phyloP scores from a whole-genome alignment of 768 basidiomycete genomes.

The Lactifluus volemus region DNA sequence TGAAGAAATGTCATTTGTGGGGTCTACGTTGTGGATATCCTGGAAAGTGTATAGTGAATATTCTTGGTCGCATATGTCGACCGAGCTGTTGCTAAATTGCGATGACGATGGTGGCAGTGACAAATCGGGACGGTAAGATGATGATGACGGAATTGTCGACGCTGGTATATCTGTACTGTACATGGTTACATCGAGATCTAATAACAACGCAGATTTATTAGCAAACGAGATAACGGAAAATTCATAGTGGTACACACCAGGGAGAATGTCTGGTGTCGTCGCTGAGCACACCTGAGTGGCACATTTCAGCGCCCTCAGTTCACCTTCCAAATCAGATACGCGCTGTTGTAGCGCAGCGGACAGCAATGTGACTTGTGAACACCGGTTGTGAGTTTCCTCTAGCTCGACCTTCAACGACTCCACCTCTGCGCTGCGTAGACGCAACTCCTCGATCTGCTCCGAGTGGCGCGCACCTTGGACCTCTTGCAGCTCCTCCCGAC shows the following conservation, averaged over 20 bases:
- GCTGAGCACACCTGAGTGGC: too few relatives aligned
- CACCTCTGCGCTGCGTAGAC: not conserved
- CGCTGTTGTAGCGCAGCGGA: conserved; percentile 1
- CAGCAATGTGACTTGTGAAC: not conserved
- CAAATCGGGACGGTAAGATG: not conserved
- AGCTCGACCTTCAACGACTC: not conserved
- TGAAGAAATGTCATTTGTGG: not conserved
- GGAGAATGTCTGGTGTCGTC: not conserved
- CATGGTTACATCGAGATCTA: not conserved
- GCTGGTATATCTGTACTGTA: not conserved
- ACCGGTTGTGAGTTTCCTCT: not conserved
- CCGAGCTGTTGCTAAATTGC: not conserved
- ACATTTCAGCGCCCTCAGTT: not conserved
- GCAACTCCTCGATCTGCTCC: not conserved
- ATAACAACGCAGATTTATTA: not conserved
- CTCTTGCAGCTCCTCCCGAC: not conserved
- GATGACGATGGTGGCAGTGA: not conserved
- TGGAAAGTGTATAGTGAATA: not conserved
- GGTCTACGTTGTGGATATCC: not conserved
- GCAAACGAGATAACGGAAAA: not conserved
- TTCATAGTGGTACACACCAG: too few relatives aligned
- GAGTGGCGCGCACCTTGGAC: not conserved
- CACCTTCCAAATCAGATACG: not conserved
- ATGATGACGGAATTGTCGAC: not conserved
- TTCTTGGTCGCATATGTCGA: not conserved